Evolutionary conservation across 2,329 filamentous ascomycete genomes (phyloP).

Genomic region (Diaporthe aspalathi): DNA sequence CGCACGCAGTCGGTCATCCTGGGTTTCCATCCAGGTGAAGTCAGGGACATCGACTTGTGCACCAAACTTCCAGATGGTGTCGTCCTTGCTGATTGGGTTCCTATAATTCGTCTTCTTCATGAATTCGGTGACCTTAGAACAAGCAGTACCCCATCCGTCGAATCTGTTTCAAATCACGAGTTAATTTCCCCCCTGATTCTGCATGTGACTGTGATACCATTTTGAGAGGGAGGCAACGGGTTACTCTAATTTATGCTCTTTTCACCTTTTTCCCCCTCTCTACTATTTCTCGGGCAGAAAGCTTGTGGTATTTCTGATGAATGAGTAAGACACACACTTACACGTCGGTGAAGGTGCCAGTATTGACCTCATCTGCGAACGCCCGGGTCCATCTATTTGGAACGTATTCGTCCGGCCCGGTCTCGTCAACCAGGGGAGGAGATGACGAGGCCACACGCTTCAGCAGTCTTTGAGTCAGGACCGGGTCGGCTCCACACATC

Average conservation of each 20-base stretch:
- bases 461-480: neutral
- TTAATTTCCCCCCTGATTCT: neutral
- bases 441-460: constrained; percentile 1
- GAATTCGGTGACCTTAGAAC: neutral
- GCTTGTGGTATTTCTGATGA: too few relatives aligned
- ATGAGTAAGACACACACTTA: neutral
- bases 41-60: neutral
- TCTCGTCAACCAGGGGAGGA: constrained; percentile 18
- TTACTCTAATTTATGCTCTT: too few relatives aligned
- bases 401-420: neutral
- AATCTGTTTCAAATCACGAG: neutral
- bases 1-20: neutral
- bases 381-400: constrained; percentile 12
- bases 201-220: neutral
- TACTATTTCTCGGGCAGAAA: too few relatives aligned
- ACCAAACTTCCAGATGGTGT: constrained; percentile 7
- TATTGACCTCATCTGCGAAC: constrained; percentile 9
- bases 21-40: constrained; percentile 6
- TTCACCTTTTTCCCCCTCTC: too few relatives aligned
- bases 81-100: neutral
- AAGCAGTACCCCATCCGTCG: constrained; percentile 4
- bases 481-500: constrained; percentile 4
- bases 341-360: constrained; percentile 4
- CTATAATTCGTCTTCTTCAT: neutral
- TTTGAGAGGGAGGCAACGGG: too few relatives aligned